phyloP scores from a whole-genome alignment of 1,284 basidiomycete species.

The Trichosporon sp. region DNA sequence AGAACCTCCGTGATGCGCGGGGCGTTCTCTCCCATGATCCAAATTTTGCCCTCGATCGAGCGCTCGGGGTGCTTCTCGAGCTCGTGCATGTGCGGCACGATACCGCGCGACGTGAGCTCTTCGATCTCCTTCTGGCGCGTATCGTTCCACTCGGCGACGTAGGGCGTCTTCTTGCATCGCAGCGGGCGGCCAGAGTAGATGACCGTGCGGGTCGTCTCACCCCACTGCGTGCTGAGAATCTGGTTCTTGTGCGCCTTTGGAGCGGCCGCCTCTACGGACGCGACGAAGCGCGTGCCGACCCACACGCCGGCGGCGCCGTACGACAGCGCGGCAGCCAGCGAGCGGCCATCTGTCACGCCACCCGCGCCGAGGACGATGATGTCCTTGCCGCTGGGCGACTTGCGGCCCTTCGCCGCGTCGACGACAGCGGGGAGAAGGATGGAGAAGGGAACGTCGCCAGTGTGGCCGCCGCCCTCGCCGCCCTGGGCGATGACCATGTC shows the following conservation, averaged over 20 bases:
- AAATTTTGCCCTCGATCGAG: slow-evolving; percentile 65
- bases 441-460: slow-evolving; percentile 49
- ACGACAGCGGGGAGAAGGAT: slow-evolving; percentile 68
- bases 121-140: slow-evolving; percentile 57
- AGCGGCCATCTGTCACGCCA: slow-evolving; percentile 81
- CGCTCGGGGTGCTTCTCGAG: slow-evolving; percentile 77
- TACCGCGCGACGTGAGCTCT: slow-evolving; percentile 72
- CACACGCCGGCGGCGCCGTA: slow-evolving; percentile 85
- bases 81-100: slow-evolving; percentile 71
- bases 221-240: slow-evolving; percentile 51
- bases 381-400: slow-evolving; percentile 72
- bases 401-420: slow-evolving; percentile 71
- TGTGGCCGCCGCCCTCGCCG: slow-evolving; percentile 77
- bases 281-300: slow-evolving; percentile 90
- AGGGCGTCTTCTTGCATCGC: slow-evolving; percentile 75
- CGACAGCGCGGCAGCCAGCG: slow-evolving; percentile 77
- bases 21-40: slow-evolving; percentile 77
- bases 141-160: slow-evolving; percentile 70
- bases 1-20: slow-evolving; percentile 73
- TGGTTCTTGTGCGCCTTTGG: slow-evolving; percentile 79
- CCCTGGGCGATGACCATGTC: slow-evolving; percentile 88
- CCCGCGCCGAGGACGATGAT: slow-evolving; percentile 82
- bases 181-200: slow-evolving; percentile 88
- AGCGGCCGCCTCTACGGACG: slow-evolving; percentile 66
- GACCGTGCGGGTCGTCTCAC: slow-evolving; percentile 67